Percentiles rank a stretch among this genome's conserved stretches.
Conservation (phyloP, 2,329 filamentous ascomycete species). For the Botryotinia convoluta region DNA sequence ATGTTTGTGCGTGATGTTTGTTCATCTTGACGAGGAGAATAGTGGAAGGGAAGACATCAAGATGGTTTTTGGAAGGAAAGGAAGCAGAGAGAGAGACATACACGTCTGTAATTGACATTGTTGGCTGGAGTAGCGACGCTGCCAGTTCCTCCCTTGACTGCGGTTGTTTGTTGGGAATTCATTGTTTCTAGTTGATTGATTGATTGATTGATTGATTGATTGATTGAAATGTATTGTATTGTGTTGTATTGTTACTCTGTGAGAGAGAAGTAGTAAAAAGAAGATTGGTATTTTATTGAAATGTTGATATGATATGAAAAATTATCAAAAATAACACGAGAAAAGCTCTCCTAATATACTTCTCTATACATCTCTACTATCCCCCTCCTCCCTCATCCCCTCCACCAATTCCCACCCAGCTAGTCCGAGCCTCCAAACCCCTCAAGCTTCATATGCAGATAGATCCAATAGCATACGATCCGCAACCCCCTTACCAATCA, state of each 20-base stretch:
- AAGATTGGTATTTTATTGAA: neutral
- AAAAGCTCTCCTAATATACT: conserved; percentile 7
- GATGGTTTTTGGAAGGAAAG: neutral
- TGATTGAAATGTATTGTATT: neutral
- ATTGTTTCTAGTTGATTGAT: neutral
- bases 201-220: neutral
- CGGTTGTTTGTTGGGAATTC: conserved; percentile 21
- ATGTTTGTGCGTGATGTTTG: neutral
- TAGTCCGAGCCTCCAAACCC: neutral
- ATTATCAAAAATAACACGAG: fast-evolving
- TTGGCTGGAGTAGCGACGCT: conserved; percentile 30
- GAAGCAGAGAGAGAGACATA: conserved; percentile 20
- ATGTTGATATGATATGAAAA: fast-evolving
- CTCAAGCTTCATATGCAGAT: neutral
- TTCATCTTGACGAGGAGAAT: neutral
- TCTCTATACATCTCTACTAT: neutral
- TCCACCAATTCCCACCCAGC: neutral
- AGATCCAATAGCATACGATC: conserved; percentile 4
- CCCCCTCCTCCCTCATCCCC: neutral
- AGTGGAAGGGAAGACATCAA: neutral
- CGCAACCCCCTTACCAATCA: neutral
- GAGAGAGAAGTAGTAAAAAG: neutral
- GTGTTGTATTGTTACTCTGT: neutral
- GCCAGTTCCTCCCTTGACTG: conserved; percentile 30
- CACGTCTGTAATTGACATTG: conserved; percentile 27